A percentile compares a stretch with the other conserved stretches of the same genome.
These are phyloP conservation scores for Aaosphaeria pasadenensis DNA, from an alignment of 2,329 filamentous ascomycete species.

Conservation along the genomic window DNA sequence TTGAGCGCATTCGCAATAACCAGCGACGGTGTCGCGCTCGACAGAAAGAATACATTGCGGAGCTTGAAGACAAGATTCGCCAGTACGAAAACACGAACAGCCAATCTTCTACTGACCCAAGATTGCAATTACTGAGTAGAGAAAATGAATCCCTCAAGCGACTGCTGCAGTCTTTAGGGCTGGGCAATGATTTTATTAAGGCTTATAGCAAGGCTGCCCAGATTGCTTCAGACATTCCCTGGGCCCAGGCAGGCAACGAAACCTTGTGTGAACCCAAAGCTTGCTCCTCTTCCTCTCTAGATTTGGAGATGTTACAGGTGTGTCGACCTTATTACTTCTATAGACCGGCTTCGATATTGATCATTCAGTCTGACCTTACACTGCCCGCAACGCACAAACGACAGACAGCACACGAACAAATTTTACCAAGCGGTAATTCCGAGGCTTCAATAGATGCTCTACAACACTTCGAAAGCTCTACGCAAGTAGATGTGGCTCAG, in stretches of 20 bases:
- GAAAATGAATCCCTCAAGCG: constrained; percentile 10
- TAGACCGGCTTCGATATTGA: no score
- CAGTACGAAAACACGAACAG: constrained; percentile 5
- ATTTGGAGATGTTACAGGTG: no score
- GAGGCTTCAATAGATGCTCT: not conserved
- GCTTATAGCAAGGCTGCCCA: constrained; percentile 7
- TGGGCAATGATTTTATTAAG: constrained; percentile 9
- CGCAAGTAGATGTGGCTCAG: constrained; percentile 2
- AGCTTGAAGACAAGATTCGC: constrained; percentile 12
- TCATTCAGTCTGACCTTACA: no score
- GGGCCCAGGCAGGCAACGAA: not conserved
- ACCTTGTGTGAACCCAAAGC: not conserved
- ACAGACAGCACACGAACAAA: no score
- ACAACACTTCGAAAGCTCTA: constrained; percentile 2
- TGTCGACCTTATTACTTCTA: no score
- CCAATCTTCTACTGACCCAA: not conserved
- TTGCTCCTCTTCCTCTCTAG: not conserved
- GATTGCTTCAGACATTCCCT: constrained; percentile 5
- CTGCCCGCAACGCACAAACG: no score
- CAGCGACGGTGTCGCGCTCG: constrained; percentile 14
- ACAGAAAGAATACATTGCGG: constrained; percentile 11
- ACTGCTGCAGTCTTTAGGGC: constrained; percentile 10
- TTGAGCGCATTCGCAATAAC: constrained; percentile 16
- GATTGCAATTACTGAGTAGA: constrained; percentile 2
- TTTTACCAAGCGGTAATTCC: no score